Base-by-base conservation (phyloP, 768 basidiomycete genomes). In the Amyloporia xantha region DNA sequence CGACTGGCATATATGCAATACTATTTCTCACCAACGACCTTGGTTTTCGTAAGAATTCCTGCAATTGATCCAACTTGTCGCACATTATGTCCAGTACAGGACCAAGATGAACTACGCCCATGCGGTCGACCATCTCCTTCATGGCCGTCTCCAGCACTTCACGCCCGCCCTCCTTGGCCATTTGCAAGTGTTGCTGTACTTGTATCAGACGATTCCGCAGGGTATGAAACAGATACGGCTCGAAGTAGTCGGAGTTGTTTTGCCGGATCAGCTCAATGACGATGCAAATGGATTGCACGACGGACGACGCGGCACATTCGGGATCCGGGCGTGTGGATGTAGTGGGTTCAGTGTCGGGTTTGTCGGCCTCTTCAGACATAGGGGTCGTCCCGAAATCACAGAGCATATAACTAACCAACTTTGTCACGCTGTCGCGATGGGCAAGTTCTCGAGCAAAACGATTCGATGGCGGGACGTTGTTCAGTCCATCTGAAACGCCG, bases 201-300 rank as follows among this genome's bases (percentile, higher is more conserved):
- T 83, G 81, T 54, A 97, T 93, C 28, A 97, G 76, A 40, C 91
- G 80, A 62, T 93, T 93, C 42, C 94, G 82, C 37, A 96, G 70
- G 1, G 90, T 92, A 61, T 96, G 94, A 68, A 96, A 97, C 11
- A 97, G 76, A 65, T 93, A 95, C 4, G 94, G 95, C 68, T 99
- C 96, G 61, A 96, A 94, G 62, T 93, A 97, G 65, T 99, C 95
- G 33, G 94, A 95, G 65, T 98, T 97, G 67, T 97, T 97, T 64
- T 97, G 93, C 45, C 94, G 80, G 56, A 97, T 96, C 35, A 96
- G 76, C 63, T 98, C 95, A 55, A 94, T 86, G 52, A 97, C 74
- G 59, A 97, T 82, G 37, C 86, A 84, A 56, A 94, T 87, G 10
- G 90, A 84, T 54, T 92, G 82, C 23, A 87, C 76, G 46, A 97